Evolutionary conservation across 805 yeast genomes (phyloP).

Genomic region (Saturnispora dispora): DNA sequence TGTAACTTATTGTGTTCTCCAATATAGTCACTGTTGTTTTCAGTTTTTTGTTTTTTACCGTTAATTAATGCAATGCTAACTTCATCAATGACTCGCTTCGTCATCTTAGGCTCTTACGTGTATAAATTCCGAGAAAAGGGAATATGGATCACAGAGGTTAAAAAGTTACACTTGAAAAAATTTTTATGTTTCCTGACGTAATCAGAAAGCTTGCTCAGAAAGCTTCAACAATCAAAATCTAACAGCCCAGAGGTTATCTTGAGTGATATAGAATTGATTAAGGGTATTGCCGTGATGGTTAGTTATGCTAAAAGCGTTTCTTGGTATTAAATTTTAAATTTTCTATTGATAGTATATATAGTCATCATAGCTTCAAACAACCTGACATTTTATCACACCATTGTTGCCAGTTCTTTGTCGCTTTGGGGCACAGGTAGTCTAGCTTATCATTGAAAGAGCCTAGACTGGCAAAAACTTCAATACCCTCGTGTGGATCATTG

Average conservation of each 20-base stretch:
- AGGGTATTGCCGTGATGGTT: neutral
- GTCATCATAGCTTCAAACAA: neutral
- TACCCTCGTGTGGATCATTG: constrained; percentile 3
- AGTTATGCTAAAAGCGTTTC: neutral
- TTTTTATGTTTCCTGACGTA: neutral
- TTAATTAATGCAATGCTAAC: neutral
- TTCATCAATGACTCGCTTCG: constrained; percentile 2
- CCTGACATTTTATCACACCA: constrained; percentile 2
- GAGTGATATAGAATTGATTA: too few relatives aligned
- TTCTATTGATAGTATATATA: neutral
- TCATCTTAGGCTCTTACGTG: neutral
- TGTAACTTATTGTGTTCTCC: neutral
- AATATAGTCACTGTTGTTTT: neutral
- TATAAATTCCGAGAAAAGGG: neutral
- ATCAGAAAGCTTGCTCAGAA: neutral
- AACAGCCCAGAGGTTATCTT: too few relatives aligned
- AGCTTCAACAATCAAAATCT: neutral
- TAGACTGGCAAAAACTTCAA: constrained; percentile 4
- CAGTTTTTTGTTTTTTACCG: neutral
- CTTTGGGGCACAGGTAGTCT: constrained; percentile 2
- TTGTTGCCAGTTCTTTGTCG: neutral
- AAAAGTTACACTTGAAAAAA: neutral
- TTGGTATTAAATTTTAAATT: neutral
- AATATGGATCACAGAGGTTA: neutral
- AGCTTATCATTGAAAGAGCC: constrained; percentile 7